Evolutionary conservation across 1,284 basidiomycete genomes (phyloP), one percentile per base, ranked within the genome.

Genomic region (Cutaneotrichosporon curvatum): DNA sequence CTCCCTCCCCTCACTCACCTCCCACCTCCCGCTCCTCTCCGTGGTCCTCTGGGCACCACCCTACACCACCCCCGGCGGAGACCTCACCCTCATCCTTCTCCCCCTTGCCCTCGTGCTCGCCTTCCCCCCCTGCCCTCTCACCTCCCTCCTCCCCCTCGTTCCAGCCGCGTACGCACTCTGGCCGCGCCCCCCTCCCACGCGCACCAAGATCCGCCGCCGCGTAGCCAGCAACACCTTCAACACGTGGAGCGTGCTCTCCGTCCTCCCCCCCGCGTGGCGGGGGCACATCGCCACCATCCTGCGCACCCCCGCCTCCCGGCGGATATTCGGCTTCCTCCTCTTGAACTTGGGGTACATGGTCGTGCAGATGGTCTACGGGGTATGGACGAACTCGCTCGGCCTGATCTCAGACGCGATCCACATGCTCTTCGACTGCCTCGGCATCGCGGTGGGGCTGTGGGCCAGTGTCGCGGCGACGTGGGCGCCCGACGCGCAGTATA

Each of bases 391-490:
- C 67, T 91, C 87, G 61, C 72, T 99, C 39, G 95, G 95, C 1
- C 74, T 99, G 28, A 98, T 99, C 50, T 95, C 90, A 14, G 95
- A 99, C 70, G 94, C 95, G 12, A 98, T 99, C 42, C 95, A 99
- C 67, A 98, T 98, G 95, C 88, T 92, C 20, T 99, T 99, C 62
- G 95, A 99, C 73, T 98, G 95, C 64, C 84, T 96, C 75, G 94
- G 94, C 2, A 90, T 98, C 47, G 94, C 82, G 0, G 89, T 99
- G 57, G 95, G 95, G 2, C 76, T 99, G 2, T 84, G 96, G 53
- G 95, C 95, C 2, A 92, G 88, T 21, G 88, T 99, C 11, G 97
- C 97, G 84, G 89, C 92, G 1, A 91, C 86, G 4, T 98, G 95
- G 95, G 83, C 87, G 37, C 87, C 89, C 1, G 92, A 98, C 71